Conservation (phyloP, 805 yeast genomes). For the Candida glaebosa region DNA sequence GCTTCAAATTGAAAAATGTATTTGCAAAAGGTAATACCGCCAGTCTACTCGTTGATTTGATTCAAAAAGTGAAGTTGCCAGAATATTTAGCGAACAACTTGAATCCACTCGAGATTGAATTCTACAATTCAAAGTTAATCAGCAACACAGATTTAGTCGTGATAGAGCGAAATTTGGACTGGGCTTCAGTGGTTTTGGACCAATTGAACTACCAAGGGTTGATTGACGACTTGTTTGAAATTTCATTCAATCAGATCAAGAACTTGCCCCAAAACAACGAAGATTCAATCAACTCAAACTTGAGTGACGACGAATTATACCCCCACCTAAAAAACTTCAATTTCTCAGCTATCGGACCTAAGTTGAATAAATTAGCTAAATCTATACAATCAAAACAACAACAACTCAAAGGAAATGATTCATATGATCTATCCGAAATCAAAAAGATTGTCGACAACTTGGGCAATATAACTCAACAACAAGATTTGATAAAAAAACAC, state of each 20-base stretch:
- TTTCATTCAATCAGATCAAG: constrained; percentile 38
- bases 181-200: constrained; percentile 63
- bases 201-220: constrained; percentile 84
- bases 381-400: constrained; percentile 46
- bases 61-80: constrained; percentile 32
- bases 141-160: constrained; percentile 70
- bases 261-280: constrained; percentile 9
- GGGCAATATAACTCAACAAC: constrained; percentile 62
- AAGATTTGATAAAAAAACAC: constrained; percentile 67
- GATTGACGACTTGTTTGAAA: constrained; percentile 64
- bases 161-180: constrained; percentile 75
- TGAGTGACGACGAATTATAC: constrained; percentile 13
- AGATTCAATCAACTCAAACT: constrained; percentile 7
- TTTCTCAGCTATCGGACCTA: constrained; percentile 75
- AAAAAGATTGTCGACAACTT: constrained; percentile 69
- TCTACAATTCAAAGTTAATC: constrained; percentile 30
- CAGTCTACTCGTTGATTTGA: constrained; percentile 39
- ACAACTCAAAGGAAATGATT: constrained; percentile 41
- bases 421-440: constrained; percentile 43
- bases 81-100: constrained; percentile 34
- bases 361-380: constrained; percentile 68
- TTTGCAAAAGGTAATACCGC: constrained; percentile 62
- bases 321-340: constrained; percentile 57
- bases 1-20: constrained; percentile 49
- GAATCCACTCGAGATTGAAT: constrained; percentile 35